Base-by-base conservation (phyloP, 495 filamentous ascomycete species). In the Daldinia bambusicola region DNA sequence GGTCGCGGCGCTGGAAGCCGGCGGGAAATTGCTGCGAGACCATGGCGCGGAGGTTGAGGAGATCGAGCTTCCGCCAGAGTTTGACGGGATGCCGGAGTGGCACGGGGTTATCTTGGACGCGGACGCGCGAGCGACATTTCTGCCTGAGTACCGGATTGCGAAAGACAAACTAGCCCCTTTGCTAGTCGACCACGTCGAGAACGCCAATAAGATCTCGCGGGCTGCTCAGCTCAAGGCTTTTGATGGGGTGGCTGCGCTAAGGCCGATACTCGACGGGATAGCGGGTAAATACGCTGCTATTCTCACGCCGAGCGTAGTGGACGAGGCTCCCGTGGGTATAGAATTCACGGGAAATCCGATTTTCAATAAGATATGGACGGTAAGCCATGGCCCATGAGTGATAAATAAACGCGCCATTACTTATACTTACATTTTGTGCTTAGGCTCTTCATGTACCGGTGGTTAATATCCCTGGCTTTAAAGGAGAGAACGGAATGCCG, bases 391-490 rank as follows among this genome's bases (percentile, higher is more conserved):
- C 58, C 52, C 32, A 16, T 20, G 31, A 7, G 31, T 6, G 16
- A 36, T 9, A 2, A 32, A 22, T 38, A 26, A 26, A 26, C 20
- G 16, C 18, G 1, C 40, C 20, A 16, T 31, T 43, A 30, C 13
- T 55, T 8, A 52, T 16, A 26, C 26, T 26, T 26, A 26, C 3
- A 26, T 26, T 36, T 36, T 40, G 53, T 63, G 36, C 20, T 67
- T 56, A 80, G 72, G 80, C 79, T 30, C 71, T 86, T 12, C 84
- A 86, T 50, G 81, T 80, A 6, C 84, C 85, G 6, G 80, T 80
- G 16, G 67, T 85, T 32, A 84, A 87, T 51, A 67, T 87, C 6
- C 84, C 84, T 1, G 85, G 82, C 0, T 86, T 88, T 61, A 75
- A 77, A 38, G 84, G 84, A 0, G 78, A 74, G 43, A 79, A 83